Evolutionary conservation across 2,329 filamentous ascomycete genomes (phyloP), one percentile per base, ranked within the genome.

Genomic region (Aspergillus pseudonomiae): DNA sequence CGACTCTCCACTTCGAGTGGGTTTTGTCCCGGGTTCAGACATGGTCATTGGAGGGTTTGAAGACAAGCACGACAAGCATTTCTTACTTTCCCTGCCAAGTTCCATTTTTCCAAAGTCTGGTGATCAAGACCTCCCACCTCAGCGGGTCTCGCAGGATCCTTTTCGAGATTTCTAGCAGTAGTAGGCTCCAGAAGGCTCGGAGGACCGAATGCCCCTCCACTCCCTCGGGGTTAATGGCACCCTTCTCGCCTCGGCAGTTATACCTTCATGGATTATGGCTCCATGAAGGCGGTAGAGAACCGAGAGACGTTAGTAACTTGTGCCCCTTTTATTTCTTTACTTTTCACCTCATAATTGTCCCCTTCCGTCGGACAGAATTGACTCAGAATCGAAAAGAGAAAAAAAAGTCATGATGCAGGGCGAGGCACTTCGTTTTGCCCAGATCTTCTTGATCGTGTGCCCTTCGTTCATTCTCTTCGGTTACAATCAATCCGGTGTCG

Each of bases 401-500:
- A n/a, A 41, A 41, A 1, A 41, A 9, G 19, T 10, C 39, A 41
- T 41, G 32, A 54, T 65, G 53, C 53, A 57, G 19, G 63, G 61
- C 6, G 45, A 48, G 58, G 34, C 54, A 28, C 63, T 66, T 36
- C 60, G 60, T 28, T 53, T 63, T 19, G 65, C 65, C 11, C 63
- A 65, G 19, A 55, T 65, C 28, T 57, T 65, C n/a, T 65, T 73
- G 24, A 67, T 72, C 34, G 71, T 72, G 7, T 67, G 61, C 9
- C 72, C 72, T 34, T 68, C 78, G 21, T 84, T 83, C 63, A 78
- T 83, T 60, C 75, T 82, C 55, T 84, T 83, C 67, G 83, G 83
- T 59, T 85, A 84, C 75, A 84, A 85, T 69, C 81, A 84, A 68
- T 80, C 81, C 56, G 81, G 81, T 54, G 77, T 82, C n/a, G 82